Base-by-base conservation (phyloP, 148 eudicot genomes). In the Rhododendron williamsianum region DNA sequence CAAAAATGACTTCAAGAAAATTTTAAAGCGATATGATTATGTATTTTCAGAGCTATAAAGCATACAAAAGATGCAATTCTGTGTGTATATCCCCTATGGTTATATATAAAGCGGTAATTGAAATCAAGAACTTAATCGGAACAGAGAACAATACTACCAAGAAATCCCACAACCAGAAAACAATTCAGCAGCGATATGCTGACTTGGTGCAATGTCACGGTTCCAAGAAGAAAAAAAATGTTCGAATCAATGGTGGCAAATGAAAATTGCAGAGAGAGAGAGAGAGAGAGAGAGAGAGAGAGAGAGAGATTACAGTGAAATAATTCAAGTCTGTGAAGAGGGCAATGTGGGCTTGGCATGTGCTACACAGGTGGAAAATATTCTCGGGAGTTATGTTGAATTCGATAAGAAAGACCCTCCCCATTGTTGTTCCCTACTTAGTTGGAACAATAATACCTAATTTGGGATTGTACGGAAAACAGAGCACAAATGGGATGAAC, bases 221-320 rank as follows among this genome's bases (percentile, higher is more conserved):
- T n/a, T n/a, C n/a, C n/a, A n/a, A n/a, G n/a, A n/a, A n/a, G n/a
- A n/a, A n/a, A n/a, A n/a, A n/a, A n/a, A n/a, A n/a, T n/a, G n/a
- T 73, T 15, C 77, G 5, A 71, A 71, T 71, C 35, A 30, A 8
- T 12, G 1, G 38, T 0, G 76, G 76, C 1, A 71, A 27, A 9
- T 27, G 76, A 77, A 43, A n/a, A n/a, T n/a, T n/a, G n/a, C n/a
- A 77, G 80, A 77, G 52, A 77, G 54, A 45, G 58, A 78, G 81
- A 78, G 80, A 45, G 51, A 41, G 80, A 77, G 25, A 46, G 30
- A 74, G 80, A 77, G 52, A 77, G 54, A 45, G 58, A 78, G 81
- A 78, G 80, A 45, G 51, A 41, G 80, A 77, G 27, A 46, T 49
- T 79, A 79, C 82, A 9, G 19, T 4, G 36, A 79, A n/a, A 51